These are phyloP conservation scores for Magnusiomyces tetraspermus DNA, from an alignment of 1,139 yeast genomes.

Conservation along the genomic window DNA sequence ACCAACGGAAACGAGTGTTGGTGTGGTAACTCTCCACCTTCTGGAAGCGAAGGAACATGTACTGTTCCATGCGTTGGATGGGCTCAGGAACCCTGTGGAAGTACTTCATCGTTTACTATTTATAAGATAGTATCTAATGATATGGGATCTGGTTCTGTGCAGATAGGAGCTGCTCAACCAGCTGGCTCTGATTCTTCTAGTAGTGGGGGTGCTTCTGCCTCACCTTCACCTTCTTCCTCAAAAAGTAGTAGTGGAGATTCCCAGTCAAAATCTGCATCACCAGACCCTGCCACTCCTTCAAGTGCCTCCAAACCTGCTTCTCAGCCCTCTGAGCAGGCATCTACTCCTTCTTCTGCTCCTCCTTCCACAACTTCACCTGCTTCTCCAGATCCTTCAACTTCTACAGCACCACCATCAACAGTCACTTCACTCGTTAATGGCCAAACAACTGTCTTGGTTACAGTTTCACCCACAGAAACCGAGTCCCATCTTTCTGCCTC, in stretches of 20 bases:
- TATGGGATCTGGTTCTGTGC: constrained; percentile 14
- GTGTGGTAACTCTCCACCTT: constrained; percentile 54
- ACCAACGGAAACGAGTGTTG: constrained; percentile 49
- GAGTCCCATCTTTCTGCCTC: constrained; percentile 1
- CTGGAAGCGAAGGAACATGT: constrained; percentile 35
- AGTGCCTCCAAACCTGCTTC: not conserved
- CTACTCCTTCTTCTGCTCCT: constrained; percentile 7
- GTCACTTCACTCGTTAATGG: constrained; percentile 1
- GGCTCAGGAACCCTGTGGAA: constrained; percentile 12
- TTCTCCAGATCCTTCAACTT: not conserved
- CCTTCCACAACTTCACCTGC: constrained; percentile 4
- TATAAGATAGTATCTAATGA: constrained; percentile 12
- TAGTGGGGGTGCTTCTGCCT: constrained; percentile 10
- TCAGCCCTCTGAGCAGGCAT: not conserved
- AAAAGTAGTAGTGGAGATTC: constrained; percentile 5
- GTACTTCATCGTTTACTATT: constrained; percentile 17
- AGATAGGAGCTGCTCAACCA: constrained; percentile 6
- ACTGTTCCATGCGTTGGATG: constrained; percentile 33
- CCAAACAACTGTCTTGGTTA: constrained; percentile 9
- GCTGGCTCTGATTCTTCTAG: constrained; percentile 3
- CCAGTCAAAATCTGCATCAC: not conserved
- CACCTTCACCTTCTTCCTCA: constrained; percentile 10
- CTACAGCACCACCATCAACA: not conserved
- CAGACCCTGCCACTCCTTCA: not conserved
- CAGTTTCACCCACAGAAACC: not conserved